Evolutionary conservation across 768 basidiomycete species (phyloP).

Genomic region (Phanerochaete sordida): DNA sequence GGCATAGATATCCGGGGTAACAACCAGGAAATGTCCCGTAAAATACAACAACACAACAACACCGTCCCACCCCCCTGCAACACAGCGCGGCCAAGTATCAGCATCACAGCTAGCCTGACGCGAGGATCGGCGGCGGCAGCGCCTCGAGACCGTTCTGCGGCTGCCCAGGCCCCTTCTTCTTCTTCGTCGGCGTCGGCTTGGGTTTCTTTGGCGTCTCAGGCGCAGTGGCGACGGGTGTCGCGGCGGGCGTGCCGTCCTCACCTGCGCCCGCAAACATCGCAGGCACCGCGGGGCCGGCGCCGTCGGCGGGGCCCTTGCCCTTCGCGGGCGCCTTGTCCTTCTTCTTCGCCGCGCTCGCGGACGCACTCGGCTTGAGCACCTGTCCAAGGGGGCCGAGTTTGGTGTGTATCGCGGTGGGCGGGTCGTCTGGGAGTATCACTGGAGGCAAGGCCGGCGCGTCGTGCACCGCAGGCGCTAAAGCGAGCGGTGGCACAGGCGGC

Average conservation of each 20-base stretch:
- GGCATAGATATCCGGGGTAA: neutral
- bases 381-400: constrained; percentile 83
- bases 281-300: neutral
- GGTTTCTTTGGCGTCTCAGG: constrained; percentile 20
- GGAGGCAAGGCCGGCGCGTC: constrained; percentile 20
- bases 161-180: constrained; percentile 18
- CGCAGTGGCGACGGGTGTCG: constrained; percentile 2
- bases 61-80: no score
- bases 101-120: constrained; percentile 27
- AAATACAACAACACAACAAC: neutral
- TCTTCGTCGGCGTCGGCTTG: constrained; percentile 18
- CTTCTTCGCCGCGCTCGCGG: constrained; percentile 48
- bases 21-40: neutral
- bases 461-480: neutral
- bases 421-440: constrained; percentile 60
- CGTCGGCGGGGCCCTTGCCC: constrained; percentile 12
- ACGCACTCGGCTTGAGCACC: constrained; percentile 49
- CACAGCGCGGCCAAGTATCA: no score
- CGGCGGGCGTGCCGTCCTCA: constrained; percentile 4
- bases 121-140: constrained; percentile 28
- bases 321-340: constrained; percentile 46
- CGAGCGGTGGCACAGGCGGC: constrained; percentile 19
- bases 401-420: constrained; percentile 49
- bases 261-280: neutral
- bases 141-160: constrained; percentile 20